phyloP scores from a whole-genome alignment of 257 asterid species.

The Fraxinus anomala region DNA sequence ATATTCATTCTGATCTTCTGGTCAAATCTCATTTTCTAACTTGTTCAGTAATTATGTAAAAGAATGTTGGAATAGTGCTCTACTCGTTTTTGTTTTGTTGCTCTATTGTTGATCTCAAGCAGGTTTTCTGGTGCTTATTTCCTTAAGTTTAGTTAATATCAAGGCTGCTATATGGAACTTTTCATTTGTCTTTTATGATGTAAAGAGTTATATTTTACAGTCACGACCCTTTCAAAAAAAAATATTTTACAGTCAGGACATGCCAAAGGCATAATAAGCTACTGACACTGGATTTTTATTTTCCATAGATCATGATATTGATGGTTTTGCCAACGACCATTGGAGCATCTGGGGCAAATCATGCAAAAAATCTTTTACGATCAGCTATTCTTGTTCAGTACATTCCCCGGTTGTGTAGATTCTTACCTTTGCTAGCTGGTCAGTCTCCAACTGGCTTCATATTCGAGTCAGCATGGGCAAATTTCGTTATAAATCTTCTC shows the following conservation, averaged over 20 bases:
- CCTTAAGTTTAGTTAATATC: background rate
- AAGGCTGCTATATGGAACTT: background rate
- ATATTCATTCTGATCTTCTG: constrained; percentile 3
- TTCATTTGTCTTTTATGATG: background rate
- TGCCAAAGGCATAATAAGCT: constrained; percentile 1
- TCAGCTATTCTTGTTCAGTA: constrained; percentile 69
- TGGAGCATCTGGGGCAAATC: constrained; percentile 62
- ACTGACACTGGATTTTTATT: constrained; percentile 21
- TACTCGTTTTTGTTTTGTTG: background rate
- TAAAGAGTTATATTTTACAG: background rate
- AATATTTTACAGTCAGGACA: background rate
- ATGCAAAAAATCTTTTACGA: constrained; percentile 64
- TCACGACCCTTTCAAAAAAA: too few relatives aligned
- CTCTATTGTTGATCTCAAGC: background rate
- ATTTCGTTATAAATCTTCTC: constrained; percentile 72
- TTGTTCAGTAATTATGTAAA: background rate
- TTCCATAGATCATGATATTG: constrained; percentile 62
- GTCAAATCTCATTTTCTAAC: background rate
- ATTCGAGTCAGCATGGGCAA: constrained; percentile 88
- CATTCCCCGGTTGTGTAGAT: constrained; percentile 71
- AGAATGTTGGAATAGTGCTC: background rate
- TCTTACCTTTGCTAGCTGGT: constrained; percentile 72
- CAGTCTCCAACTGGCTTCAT: constrained; percentile 75
- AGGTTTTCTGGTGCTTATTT: background rate
- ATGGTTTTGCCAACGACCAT: constrained; percentile 50